phyloP scores from a whole-genome alignment of 441 rosid genomes.

The Isatis lusitanica region DNA sequence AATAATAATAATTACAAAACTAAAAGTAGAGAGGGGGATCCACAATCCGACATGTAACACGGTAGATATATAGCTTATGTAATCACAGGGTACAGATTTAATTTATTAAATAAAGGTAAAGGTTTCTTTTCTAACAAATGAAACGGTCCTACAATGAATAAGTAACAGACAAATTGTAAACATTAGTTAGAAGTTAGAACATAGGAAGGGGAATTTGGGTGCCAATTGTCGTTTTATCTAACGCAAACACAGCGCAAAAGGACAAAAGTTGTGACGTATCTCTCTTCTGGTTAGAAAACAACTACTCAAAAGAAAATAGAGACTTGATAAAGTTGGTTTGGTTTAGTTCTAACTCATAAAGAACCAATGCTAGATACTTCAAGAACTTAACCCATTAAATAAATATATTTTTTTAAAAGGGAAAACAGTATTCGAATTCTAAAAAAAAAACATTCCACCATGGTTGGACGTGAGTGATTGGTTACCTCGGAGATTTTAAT shows the following conservation, averaged over 20 bases:
- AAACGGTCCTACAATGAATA: neutral
- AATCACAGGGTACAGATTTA: conserved; percentile 15
- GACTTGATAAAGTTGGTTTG: conserved; percentile 18
- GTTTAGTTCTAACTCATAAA: conserved; percentile 23
- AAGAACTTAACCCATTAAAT: neutral
- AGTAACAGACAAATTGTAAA: conserved; percentile 27
- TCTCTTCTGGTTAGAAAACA: conserved; percentile 25
- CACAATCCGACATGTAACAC: conserved; percentile 29
- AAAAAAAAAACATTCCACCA: neutral
- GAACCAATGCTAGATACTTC: conserved; percentile 1
- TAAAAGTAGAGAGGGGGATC: conserved; percentile 3
- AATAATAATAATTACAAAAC: neutral
- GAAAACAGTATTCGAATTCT: neutral
- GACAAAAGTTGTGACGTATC: conserved; percentile 32
- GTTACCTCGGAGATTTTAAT: neutral
- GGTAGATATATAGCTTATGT: conserved; percentile 29
- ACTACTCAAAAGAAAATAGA: conserved; percentile 23
- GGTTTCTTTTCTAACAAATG: neutral
- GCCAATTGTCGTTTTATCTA: conserved; percentile 24
- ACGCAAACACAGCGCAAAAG: conserved; percentile 17
- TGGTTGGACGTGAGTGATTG: neutral
- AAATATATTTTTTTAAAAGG: no score
- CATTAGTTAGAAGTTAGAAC: conserved; percentile 22
- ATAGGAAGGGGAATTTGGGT: conserved; percentile 10
- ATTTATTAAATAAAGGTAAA: neutral